phyloP scores from a whole-genome alignment of 108 stramenopile species.

The Cyclotella distinguenda region DNA sequence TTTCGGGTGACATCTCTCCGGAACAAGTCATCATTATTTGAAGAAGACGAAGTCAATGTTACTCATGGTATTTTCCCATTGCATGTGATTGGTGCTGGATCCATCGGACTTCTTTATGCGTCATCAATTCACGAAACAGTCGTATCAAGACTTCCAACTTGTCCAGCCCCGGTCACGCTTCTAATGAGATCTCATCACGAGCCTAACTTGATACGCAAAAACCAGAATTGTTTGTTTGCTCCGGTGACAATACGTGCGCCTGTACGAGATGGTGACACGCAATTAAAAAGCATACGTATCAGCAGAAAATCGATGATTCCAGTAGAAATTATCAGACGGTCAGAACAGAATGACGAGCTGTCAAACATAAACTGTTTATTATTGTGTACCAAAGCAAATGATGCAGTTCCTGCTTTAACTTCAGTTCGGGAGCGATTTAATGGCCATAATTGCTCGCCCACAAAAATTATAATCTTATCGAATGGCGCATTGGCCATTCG shows the following conservation, averaged over 20 bases:
- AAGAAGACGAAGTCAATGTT: too few species aligned
- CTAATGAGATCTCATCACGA: constrained; percentile 31
- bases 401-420: constrained; percentile 27
- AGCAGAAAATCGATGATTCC: constrained; percentile 11
- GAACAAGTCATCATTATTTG: too few species aligned
- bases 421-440: constrained; percentile 26
- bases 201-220: constrained; percentile 1
- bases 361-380: constrained; percentile 24
- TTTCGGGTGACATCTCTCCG: too few species aligned
- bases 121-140: constrained; percentile 8
- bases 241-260: constrained; percentile 23
- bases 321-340: constrained; percentile 26
- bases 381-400: constrained; percentile 46
- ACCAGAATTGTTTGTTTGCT: constrained; percentile 1
- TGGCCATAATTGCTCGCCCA: background rate
- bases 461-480: constrained; percentile 39
- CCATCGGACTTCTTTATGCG: constrained; percentile 41
- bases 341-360: background rate
- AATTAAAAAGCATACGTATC: background rate
- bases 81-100: constrained; percentile 38
- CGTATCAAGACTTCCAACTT: background rate
- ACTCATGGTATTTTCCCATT: constrained; percentile 32
- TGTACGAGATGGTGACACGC: background rate
- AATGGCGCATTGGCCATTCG: constrained; percentile 48
- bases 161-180: constrained; percentile 19